phyloP scores from a whole-genome alignment of 1,284 basidiomycete species.

The Tetrapyrgos nigripes region DNA sequence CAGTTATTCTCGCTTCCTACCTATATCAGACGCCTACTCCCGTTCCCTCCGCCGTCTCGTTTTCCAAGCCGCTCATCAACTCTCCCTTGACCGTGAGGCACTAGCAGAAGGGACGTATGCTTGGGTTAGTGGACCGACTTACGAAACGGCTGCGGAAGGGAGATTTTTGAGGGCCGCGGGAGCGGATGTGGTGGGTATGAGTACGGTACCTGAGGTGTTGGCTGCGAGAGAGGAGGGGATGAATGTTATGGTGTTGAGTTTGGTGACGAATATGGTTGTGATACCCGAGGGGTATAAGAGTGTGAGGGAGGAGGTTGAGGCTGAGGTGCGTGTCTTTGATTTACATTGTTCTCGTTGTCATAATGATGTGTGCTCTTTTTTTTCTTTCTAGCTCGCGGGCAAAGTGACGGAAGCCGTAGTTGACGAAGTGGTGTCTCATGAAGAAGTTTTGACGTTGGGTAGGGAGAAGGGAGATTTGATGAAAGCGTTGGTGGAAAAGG shows the following conservation, averaged over 20 bases:
- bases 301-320: slow-evolving; percentile 74
- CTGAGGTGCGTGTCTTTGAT: slow-evolving; percentile 60
- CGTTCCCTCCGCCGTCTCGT: slow-evolving; percentile 67
- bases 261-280: slow-evolving; percentile 86
- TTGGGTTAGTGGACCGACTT: slow-evolving; percentile 86
- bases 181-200: slow-evolving; percentile 89
- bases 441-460: slow-evolving; percentile 80
- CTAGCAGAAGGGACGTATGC: slow-evolving; percentile 83
- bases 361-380: slow-evolving; percentile 1
- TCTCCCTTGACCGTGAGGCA: slow-evolving; percentile 34
- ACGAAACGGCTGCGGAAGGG: slow-evolving; percentile 87
- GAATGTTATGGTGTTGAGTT: slow-evolving; percentile 76
- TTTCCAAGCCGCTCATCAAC: slow-evolving; percentile 14
- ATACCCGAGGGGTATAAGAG: slow-evolving; percentile 74
- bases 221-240: slow-evolving; percentile 79
- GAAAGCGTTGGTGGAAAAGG: slow-evolving; percentile 66
- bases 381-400: slow-evolving; percentile 61
- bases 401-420: slow-evolving; percentile 48
- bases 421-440: slow-evolving; percentile 73
- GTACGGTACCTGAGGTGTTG: slow-evolving; percentile 89
- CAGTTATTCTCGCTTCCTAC: slow-evolving; percentile 73
- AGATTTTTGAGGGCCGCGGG: slow-evolving; percentile 73
- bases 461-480: slow-evolving; percentile 74
- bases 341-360: neutral
- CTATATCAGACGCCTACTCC: slow-evolving; percentile 83